Evolutionary conservation across 805 yeast species (phyloP), one percentile per base, ranked within the genome.

Genomic region (Monosporozyma aquatica): DNA sequence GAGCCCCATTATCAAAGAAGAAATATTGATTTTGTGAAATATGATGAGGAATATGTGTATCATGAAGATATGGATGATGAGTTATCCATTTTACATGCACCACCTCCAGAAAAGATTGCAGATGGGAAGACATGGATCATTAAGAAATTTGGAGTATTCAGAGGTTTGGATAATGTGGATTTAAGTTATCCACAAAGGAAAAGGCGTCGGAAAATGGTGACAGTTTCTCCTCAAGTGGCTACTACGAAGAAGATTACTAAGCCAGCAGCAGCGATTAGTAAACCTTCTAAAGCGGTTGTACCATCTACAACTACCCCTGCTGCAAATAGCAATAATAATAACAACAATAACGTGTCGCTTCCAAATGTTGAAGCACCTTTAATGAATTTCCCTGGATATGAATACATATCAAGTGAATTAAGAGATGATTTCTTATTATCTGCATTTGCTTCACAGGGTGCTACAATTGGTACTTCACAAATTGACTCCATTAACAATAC

Each of bases 111-210:
- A 3, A 54, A 62, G 24, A 65, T 72, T 8, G 58, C 56, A 1
- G 56, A 66, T 21, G 67, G 66, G 3, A 67, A 68, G 32, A 80
- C 86, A 0, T 69, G 73, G 62, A 53, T 72, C 4, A 61, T 72
- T 35, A 95, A 95, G 1, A 94, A 92, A 11, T 87, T 86, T 66
- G 95, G 94, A 1, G 92, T 85, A 1, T 85, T 87, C 52, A 71
- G 42, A 28, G 48, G 46, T 10, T 44, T 47, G 1, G 44, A 58
- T 23, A 51, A 49, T 44, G 43, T 53, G 40, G 38, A 58, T 47
- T 53, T 52, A 40, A 29, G 49, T 41, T 50, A 45, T 42, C 54
- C 46, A 37, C 50, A 44, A 40, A 43, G 47, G 40, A 44, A 45
- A 40, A 44, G 45, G 42, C 38, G 43, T 36, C 43, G 42, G 34